Evolutionary conservation across 2,329 filamentous ascomycete species (phyloP).

Genomic region (Trichoderma citrinoviride): DNA sequence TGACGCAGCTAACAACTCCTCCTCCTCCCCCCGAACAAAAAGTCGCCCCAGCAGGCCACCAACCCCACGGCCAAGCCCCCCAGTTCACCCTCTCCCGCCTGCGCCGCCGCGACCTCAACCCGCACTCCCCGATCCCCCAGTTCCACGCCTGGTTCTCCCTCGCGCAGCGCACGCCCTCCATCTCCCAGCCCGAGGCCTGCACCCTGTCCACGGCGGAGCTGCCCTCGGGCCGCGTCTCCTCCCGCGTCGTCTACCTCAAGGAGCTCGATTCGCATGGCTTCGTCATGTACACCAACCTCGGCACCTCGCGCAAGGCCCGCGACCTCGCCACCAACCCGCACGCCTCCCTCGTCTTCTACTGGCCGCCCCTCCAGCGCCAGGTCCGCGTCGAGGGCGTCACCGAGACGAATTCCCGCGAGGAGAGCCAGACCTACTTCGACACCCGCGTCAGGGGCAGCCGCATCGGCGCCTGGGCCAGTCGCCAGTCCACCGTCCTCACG

Average conservation of each 20-base stretch:
- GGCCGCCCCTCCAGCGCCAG: slow-evolving; percentile 82
- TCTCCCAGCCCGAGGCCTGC: slow-evolving; percentile 82
- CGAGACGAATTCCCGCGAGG: slow-evolving; percentile 63
- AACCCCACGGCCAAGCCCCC: slow-evolving; percentile 61
- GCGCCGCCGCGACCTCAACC: slow-evolving; percentile 57
- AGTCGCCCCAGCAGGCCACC: slow-evolving; percentile 64
- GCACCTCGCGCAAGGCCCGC: slow-evolving; percentile 64
- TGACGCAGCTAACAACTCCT: neutral
- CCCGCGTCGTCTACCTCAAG: slow-evolving; percentile 90
- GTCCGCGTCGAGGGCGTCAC: slow-evolving; percentile 81
- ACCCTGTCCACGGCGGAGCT: slow-evolving; percentile 81
- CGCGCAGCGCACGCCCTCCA: slow-evolving; percentile 55
- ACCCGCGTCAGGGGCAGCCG: slow-evolving; percentile 73
- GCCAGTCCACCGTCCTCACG: slow-evolving; percentile 75
- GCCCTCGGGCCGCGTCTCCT: slow-evolving; percentile 78
- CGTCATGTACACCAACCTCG: slow-evolving; percentile 92
- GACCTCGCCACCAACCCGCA: slow-evolving; percentile 73
- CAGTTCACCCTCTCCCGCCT: slow-evolving; percentile 71
- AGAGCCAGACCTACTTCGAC: slow-evolving; percentile 69
- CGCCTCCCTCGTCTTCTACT: slow-evolving; percentile 86
- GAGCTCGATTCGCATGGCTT: slow-evolving; percentile 82
- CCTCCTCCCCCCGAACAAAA: neutral
- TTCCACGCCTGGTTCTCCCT: slow-evolving; percentile 88
- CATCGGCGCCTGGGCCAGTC: slow-evolving; percentile 90
- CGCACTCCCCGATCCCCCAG: slow-evolving; percentile 68